Conservation (phyloP, 257 asterid species). For the Solanum microdontum region DNA sequence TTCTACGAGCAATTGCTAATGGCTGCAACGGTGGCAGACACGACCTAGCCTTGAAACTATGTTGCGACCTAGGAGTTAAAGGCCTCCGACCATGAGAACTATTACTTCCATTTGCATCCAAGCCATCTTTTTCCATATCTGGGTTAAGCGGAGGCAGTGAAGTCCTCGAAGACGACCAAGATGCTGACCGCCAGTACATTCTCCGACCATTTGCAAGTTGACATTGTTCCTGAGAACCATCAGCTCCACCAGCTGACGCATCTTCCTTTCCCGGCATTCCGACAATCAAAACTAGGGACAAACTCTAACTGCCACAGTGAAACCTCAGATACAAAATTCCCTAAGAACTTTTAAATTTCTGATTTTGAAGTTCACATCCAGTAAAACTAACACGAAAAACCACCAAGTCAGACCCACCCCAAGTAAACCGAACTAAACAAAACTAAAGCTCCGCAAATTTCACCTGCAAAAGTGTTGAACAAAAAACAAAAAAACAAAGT, state of each 20-base stretch:
- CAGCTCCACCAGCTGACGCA: constrained; percentile 12
- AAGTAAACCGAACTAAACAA: not conserved
- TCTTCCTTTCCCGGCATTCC: constrained; percentile 41
- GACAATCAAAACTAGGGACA: not conserved
- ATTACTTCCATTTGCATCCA: constrained; percentile 11
- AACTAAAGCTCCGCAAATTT: constrained; percentile 1
- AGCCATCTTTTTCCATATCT: constrained; percentile 16
- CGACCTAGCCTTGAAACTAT: constrained; percentile 33
- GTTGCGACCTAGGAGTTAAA: constrained; percentile 31
- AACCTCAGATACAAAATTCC: not conserved
- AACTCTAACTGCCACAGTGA: not conserved
- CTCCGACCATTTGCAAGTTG: constrained; percentile 25
- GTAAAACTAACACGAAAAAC: not conserved
- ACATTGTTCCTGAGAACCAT: constrained; percentile 17
- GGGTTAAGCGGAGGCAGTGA: constrained; percentile 38
- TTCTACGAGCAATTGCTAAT: constrained; percentile 38
- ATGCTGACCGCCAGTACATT: constrained; percentile 43
- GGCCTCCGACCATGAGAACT: constrained; percentile 19
- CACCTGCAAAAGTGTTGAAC: constrained; percentile 6
- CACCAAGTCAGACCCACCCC: not conserved
- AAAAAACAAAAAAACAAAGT: not conserved
- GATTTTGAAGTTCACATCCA: not conserved
- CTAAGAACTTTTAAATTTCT: not conserved
- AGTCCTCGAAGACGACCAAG: constrained; percentile 45
- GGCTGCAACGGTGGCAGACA: constrained; percentile 44